Conservation (phyloP, 2,329 filamentous ascomycete genomes). For the Aspergillus pseudotamarii region DNA sequence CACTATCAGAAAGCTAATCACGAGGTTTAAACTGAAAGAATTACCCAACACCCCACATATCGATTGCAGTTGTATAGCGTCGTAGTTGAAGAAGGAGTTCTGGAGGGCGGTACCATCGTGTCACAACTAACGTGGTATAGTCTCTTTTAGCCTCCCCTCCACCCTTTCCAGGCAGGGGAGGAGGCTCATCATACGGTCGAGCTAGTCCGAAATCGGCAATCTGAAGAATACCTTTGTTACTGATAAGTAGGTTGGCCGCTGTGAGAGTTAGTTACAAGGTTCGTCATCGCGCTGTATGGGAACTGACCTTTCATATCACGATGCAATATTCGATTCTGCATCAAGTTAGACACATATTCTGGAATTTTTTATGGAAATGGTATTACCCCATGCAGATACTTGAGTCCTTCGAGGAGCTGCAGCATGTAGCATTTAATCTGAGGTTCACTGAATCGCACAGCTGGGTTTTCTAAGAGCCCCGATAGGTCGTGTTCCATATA, state of each 20-base stretch:
- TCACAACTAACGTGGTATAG: conserved; percentile 96
- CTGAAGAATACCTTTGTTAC: conserved; percentile 88
- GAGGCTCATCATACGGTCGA: conserved; percentile 84
- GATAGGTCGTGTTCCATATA: conserved; percentile 99
- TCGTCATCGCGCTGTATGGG: background rate
- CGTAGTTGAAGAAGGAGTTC: conserved; percentile 87
- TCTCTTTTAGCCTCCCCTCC: conserved; percentile 84
- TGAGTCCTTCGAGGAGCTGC: conserved; percentile 85
- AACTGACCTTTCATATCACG: conserved; percentile 82
- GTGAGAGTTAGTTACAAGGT: conserved; percentile 3
- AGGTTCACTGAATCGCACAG: conserved; percentile 80
- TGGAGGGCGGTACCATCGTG: conserved; percentile 93
- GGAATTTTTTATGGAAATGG: background rate
- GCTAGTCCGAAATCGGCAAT: conserved; percentile 97
- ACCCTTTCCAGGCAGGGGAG: conserved; percentile 74
- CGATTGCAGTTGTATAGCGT: conserved; percentile 94
- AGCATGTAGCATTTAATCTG: conserved; percentile 99
- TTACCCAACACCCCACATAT: conserved; percentile 97
- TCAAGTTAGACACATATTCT: conserved; percentile 17
- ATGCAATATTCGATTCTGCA: conserved; percentile 76
- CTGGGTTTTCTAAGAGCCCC: conserved; percentile 91
- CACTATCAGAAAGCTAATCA: conserved; percentile 27
- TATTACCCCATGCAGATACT: conserved; percentile 78
- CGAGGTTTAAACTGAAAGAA: conserved; percentile 30
- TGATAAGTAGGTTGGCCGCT: conserved; percentile 94